Base-by-base conservation (phyloP, 345 rosid species). In the Conringia planisiliqua region DNA sequence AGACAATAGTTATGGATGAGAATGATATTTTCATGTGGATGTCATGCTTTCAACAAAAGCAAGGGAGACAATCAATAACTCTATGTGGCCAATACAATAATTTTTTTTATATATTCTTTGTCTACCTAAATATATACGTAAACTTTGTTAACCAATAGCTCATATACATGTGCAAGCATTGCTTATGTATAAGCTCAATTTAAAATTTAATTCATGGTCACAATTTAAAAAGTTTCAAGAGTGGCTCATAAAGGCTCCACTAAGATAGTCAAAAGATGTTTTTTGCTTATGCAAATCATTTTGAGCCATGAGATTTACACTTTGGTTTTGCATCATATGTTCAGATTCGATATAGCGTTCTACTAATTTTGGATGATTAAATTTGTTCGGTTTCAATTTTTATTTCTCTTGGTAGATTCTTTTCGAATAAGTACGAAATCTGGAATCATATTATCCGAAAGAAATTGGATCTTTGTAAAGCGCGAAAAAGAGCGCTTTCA, bases 241-340 rank as follows among this genome's bases (percentile, higher is more conserved):
- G 77, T 62, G 77, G 72, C 42, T 46, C 71, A 78, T 46, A 83
- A 78, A 83, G 82, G 70, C 47, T 77, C 82, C 89, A 85, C 84
- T 86, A 83, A 70, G 75, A 22, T 84, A 83, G 88, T 82, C 83
- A 86, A 84, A 87, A 67, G 67, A 46, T 48, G 30, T 33, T 72
- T 72, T 79, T 80, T 80, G 74, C 72, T 56, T 47, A 70, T 55
- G 76, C 73, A 86, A 83, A 80, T 70, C 74, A 77, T 70, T 80
- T 85, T 76, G 51, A 87, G 86, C 89, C 80, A 83, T 79, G 83
- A 83, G 83, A 81, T 83, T 84, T 84, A 80, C 80, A 80, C 87
- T 80, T 78, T 70, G 76, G 80, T 87, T 81, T 74, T 76, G 78
- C 59, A 71, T 72, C 44, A 26, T 50, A 79, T 59, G 59, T 36